Evolutionary conservation across 73 alveolate genomes (phyloP).

Genomic region (Durusdinium trenchii): DNA sequence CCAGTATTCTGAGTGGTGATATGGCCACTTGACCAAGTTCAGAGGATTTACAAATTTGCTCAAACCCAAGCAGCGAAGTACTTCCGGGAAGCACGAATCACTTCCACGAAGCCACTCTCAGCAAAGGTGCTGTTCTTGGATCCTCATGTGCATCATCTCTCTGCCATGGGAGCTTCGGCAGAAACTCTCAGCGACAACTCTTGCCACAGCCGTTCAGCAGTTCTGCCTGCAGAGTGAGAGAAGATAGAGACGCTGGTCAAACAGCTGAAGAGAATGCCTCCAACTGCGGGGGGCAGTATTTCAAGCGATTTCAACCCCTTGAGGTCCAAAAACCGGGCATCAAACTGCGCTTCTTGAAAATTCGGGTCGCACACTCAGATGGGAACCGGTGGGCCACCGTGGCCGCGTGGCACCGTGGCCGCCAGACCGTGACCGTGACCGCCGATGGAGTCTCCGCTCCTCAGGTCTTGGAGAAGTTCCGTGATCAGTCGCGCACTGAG

Average conservation of each 20-base stretch:
- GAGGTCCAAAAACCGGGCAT: conserved; percentile 87
- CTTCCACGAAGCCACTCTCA: no score
- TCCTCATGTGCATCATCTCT: conserved; percentile 90
- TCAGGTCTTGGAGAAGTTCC: conserved; percentile 79
- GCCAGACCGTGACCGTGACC: no score
- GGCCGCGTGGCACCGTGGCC: no score
- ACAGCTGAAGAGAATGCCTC: background rate
- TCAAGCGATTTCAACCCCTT: background rate
- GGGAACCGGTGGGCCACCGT: no score
- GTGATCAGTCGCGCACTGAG: conserved; percentile 33
- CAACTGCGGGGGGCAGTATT: no score
- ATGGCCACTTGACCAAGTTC: background rate
- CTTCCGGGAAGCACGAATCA: no score
- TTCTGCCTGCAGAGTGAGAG: no score
- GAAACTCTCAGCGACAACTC: background rate
- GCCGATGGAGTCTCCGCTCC: background rate
- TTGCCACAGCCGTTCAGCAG: no score
- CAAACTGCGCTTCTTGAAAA: conserved; percentile 69
- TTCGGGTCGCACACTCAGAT: background rate
- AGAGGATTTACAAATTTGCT: background rate
- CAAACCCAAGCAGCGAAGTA: background rate
- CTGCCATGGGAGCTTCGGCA: conserved; percentile 82
- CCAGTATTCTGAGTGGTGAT: conserved; percentile 82
- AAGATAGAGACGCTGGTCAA: background rate
- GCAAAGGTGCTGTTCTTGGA: conserved; percentile 68